Conservation (phyloP, 2,329 filamentous ascomycete species). For the Fusarium veterinarium region DNA sequence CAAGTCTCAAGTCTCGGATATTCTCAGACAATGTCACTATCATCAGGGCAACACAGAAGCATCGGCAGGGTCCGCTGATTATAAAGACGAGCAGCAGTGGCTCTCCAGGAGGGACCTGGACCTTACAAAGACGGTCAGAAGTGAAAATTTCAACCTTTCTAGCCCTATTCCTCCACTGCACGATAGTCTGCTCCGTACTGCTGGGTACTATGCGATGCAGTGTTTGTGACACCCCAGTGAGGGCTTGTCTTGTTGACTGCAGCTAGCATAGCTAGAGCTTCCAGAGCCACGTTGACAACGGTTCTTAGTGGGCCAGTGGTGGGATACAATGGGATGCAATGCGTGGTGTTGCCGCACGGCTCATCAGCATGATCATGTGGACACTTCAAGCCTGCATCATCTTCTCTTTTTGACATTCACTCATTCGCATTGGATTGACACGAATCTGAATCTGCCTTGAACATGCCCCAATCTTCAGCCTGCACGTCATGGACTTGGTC, state of each 20-base stretch:
- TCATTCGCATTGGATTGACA: neutral
- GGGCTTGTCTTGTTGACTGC: conserved; percentile 15
- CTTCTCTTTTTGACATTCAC: neutral
- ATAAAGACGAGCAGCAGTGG: conserved; percentile 16
- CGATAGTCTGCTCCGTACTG: neutral
- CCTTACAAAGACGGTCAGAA: conserved; percentile 17
- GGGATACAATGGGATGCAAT: neutral
- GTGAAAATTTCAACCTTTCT: conserved; percentile 8
- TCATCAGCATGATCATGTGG: conserved; percentile 22
- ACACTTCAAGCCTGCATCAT: neutral
- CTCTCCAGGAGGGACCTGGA: conserved; percentile 2
- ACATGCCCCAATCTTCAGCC: conserved; percentile 7
- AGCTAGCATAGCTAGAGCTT: conserved; percentile 4
- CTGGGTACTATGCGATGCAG: conserved; percentile 13
- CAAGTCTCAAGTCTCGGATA: conserved; percentile 29
- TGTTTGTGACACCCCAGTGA: conserved; percentile 23
- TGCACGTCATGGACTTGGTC: conserved; percentile 30
- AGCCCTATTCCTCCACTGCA: conserved; percentile 20
- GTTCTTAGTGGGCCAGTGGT: conserved; percentile 22
- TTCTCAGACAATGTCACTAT: conserved; percentile 20
- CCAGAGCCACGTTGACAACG: conserved; percentile 37
- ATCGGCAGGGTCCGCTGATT: conserved; percentile 21
- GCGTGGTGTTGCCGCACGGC: conserved; percentile 11
- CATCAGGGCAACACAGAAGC: conserved; percentile 5
- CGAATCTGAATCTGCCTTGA: conserved; percentile 1